Base-by-base conservation (phyloP, 2,329 filamentous ascomycete species). In the Penicillium sp. region DNA sequence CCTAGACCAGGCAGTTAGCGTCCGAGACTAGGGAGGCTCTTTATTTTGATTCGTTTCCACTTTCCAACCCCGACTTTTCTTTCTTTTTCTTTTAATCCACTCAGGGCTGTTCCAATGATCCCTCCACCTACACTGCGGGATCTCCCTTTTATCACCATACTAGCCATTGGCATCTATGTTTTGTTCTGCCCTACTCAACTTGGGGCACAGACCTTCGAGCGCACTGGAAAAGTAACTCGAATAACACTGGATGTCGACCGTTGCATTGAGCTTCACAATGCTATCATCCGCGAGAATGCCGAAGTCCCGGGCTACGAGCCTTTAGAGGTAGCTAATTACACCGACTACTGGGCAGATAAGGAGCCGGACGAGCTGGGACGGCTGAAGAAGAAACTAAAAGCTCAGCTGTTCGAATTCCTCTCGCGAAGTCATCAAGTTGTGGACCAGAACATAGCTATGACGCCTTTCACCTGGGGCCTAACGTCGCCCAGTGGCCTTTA, bases 201-300 rank as follows among this genome's bases (percentile, higher is more conserved):
- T 15, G 35, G 15, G 15, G 35, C 11, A 9, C 35, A 41, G 35
- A 41, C 35, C 13, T 41, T 41, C 11, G 54, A 56, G 35, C 13
- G 19, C 44, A 56, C 54, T 2, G 54, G 54, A 29, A 44, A 56
- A 47, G 54, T 56, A 9, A 56, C 54, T 21, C 44, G 41, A 3
- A 38, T 23, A 35, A 44, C 41, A 45, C 38, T 56, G 9, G 21
- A 56, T 46, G 44, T 56, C 21, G 44, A 35, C 31, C 54, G 54
- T 23, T 56, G 54, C 31, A 21, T 48, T 21, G 41, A 26, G 15
- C 54, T 56, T 7, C 54, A 56, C 44, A 47, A 56, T 23, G 54
- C 41, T 31, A 56, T 56, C 31, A 47, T 56, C 54, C 54, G 54
- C 29, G 41, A 21, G 5, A 47, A 44, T 21, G 47, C 41, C 26